Conservation (phyloP, 306 rosid species). For the Cicer judaicum region DNA sequence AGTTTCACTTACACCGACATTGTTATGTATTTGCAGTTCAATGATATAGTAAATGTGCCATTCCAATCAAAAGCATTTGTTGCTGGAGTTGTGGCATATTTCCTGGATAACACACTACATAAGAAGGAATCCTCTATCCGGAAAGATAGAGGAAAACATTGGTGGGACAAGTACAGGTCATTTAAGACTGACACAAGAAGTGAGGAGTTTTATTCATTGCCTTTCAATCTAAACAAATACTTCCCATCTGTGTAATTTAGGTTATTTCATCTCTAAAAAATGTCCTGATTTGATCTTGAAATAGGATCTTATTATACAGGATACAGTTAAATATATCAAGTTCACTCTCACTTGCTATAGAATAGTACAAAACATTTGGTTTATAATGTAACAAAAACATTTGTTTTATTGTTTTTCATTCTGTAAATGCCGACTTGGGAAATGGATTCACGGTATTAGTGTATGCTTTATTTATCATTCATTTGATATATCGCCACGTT, state of each 20-base stretch:
- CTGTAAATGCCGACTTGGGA: slow-evolving; percentile 60
- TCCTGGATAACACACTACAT: slow-evolving; percentile 87
- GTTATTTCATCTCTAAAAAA: slow-evolving; percentile 30
- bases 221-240: slow-evolving; percentile 93
- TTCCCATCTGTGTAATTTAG: slow-evolving; percentile 86
- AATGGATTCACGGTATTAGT: slow-evolving; percentile 49
- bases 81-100: slow-evolving; percentile 82
- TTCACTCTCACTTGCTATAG: slow-evolving; percentile 43
- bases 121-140: slow-evolving; percentile 60
- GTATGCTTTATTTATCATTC: slow-evolving; percentile 42
- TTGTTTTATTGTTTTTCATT: slow-evolving; percentile 55
- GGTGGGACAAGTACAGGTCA: slow-evolving; percentile 95
- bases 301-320: slow-evolving; percentile 38
- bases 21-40: slow-evolving; percentile 66
- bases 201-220: slow-evolving; percentile 92
- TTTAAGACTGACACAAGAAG: slow-evolving; percentile 83
- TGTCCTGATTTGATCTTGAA: slow-evolving; percentile 42
- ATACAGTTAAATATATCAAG: slow-evolving; percentile 52
- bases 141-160: slow-evolving; percentile 95
- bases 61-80: slow-evolving; percentile 92
- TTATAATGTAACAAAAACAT: slow-evolving; percentile 26
- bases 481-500: neutral
- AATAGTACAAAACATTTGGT: slow-evolving; percentile 42
- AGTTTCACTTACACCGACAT: slow-evolving; percentile 27
- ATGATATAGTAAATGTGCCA: slow-evolving; percentile 91